A percentile compares a stretch with the other conserved stretches of the same genome.
These are phyloP conservation scores for Phytophthora melonis DNA, from an alignment of 352 stramenopile genomes.

Conservation along the genomic window DNA sequence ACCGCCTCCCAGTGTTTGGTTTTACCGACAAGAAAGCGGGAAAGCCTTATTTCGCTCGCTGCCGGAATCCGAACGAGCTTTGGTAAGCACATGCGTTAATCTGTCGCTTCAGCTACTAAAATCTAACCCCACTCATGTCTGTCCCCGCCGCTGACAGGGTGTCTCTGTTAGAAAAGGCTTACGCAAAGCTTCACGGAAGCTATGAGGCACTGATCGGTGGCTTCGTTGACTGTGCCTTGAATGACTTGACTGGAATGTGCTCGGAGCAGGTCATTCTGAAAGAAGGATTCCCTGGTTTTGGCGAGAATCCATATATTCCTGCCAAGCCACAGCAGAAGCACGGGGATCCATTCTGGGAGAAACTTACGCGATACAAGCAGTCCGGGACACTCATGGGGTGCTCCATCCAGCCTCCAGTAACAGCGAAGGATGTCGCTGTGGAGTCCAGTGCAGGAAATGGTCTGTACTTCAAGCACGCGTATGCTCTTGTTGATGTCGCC, in stretches of 20 bases:
- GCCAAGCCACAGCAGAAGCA: slow-evolving; percentile 47
- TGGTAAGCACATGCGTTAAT: slow-evolving; percentile 53
- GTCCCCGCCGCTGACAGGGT: slow-evolving; percentile 58
- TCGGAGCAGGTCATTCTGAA: slow-evolving; percentile 91
- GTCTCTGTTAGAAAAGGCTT: slow-evolving; percentile 91
- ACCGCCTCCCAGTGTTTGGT: slow-evolving; percentile 86
- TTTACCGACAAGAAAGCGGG: slow-evolving; percentile 84
- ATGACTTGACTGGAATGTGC: slow-evolving; percentile 92
- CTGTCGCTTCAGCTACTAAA: not conserved
- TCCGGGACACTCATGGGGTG: slow-evolving; percentile 93
- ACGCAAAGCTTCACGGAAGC: slow-evolving; percentile 92
- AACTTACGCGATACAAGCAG: slow-evolving; percentile 77
- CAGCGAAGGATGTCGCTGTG: slow-evolving; percentile 65
- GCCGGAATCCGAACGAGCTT: slow-evolving; percentile 87
- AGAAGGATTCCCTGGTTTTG: slow-evolving; percentile 78
- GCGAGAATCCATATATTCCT: slow-evolving; percentile 71
- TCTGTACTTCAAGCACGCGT: slow-evolving; percentile 91
- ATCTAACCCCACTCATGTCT: not conserved
- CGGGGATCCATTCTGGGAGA: slow-evolving; percentile 85
- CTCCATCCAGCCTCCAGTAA: slow-evolving; percentile 85
- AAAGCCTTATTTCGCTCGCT: slow-evolving; percentile 87
- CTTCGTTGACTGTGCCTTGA: slow-evolving; percentile 90
- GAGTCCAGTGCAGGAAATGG: slow-evolving; percentile 86
- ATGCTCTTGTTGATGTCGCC: slow-evolving; percentile 82
- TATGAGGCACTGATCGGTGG: slow-evolving; percentile 92